A percentile compares a stretch with the other conserved stretches of the same genome.
Evolutionary conservation across 345 rosid species (phyloP).

Genomic region (Orychophragmus violaceus): DNA sequence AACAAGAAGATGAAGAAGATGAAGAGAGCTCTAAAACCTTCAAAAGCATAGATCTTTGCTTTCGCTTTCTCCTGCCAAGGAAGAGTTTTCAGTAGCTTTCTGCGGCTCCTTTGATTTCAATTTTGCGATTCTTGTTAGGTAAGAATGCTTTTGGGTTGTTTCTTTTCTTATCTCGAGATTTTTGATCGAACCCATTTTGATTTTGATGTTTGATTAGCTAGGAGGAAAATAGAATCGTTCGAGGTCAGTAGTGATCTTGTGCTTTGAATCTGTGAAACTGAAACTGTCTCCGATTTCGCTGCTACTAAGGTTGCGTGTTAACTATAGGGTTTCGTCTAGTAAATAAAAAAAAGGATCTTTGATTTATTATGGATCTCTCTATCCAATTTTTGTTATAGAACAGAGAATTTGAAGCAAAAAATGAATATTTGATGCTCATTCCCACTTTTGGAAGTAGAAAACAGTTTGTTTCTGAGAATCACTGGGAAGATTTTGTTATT

Average conservation of each 20-base stretch:
- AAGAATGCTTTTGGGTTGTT: not conserved
- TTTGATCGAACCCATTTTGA: constrained; percentile 4
- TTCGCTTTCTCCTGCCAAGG: not conserved
- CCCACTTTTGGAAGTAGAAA: not conserved
- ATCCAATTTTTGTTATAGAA: not conserved
- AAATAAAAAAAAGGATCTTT: not conserved
- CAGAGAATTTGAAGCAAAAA: not conserved
- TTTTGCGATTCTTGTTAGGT: not conserved
- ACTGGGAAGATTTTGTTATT: not conserved
- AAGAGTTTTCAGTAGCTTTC: not conserved
- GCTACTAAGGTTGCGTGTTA: not conserved
- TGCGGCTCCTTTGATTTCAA: constrained; percentile 11
- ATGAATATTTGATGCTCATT: constrained; percentile 1
- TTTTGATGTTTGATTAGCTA: not conserved
- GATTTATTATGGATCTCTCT: not conserved
- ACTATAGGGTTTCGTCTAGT: not conserved
- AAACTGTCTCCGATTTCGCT: not conserved
- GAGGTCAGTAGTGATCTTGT: not conserved
- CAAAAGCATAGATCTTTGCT: not conserved
- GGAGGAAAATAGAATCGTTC: not conserved
- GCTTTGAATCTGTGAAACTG: constrained; percentile 8
- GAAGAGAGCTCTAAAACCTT: not conserved
- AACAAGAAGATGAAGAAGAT: not conserved
- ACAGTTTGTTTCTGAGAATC: not conserved
- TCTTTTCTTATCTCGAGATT: not conserved